A percentile compares a stretch with the other conserved stretches of the same genome.
phyloP scores from a whole-genome alignment of 441 rosid species.

The Cnidoscolus chayamansa region DNA sequence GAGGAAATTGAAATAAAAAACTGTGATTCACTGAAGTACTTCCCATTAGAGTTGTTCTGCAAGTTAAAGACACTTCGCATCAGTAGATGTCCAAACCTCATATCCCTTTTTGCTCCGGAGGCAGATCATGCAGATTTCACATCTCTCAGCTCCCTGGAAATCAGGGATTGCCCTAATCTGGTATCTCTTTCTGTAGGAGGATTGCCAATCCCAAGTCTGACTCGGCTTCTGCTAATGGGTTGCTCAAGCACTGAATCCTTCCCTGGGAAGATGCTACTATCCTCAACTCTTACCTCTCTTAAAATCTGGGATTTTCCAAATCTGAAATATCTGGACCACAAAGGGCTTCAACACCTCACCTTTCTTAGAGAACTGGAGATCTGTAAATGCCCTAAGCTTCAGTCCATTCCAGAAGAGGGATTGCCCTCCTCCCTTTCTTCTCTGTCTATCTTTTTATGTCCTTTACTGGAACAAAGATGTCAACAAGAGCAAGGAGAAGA shows the following conservation, averaged over 20 bases:
- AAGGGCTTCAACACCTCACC: conserved; percentile 6
- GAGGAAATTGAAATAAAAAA: not conserved
- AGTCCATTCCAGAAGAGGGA: conserved; percentile 11
- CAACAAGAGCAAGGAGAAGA: conserved; percentile 9
- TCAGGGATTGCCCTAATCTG: not conserved
- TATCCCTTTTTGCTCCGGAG: not conserved
- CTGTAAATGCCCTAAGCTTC: conserved; percentile 14
- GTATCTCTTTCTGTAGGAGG: not conserved
- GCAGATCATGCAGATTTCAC: not conserved
- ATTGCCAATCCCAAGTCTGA: not conserved
- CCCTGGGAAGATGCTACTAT: not conserved
- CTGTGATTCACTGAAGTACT: not conserved
- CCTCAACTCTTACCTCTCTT: conserved; percentile 4
- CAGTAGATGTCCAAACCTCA: not conserved
- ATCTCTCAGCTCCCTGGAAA: not conserved
- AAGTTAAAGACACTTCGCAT: not conserved
- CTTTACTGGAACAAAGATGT: conserved; percentile 15
- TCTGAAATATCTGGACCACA: not conserved
- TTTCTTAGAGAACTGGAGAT: conserved; percentile 12
- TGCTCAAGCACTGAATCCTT: conserved; percentile 8
- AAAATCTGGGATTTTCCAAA: conserved; percentile 7
- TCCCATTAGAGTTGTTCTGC: not conserved
- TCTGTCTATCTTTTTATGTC: conserved; percentile 2
- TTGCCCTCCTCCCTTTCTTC: conserved; percentile 12
- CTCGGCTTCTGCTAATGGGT: not conserved